Evolutionary conservation across 169 alveolate genomes (phyloP).

Genomic region (Cryptosporidium muris): DNA sequence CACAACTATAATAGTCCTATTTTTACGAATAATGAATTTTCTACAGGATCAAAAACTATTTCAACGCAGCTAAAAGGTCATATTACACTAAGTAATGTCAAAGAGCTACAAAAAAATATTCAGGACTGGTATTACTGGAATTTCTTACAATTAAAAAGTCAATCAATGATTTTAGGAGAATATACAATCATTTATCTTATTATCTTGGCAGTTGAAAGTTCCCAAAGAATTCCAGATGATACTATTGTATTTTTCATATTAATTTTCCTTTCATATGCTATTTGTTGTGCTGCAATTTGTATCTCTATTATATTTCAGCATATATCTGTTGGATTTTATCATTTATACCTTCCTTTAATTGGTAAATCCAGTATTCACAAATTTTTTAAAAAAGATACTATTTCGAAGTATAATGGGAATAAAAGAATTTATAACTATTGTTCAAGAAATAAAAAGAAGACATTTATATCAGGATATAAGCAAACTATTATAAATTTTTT

Average conservation of each 20-base stretch:
- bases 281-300: slow-evolving; percentile 34
- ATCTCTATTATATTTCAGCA: slow-evolving; percentile 40
- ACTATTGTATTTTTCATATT: slow-evolving; percentile 23
- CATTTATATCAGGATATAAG: not conserved
- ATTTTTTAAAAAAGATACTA: not conserved
- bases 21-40: too few relatives aligned
- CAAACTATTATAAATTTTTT: too few relatives aligned
- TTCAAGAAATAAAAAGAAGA: not conserved
- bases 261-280: slow-evolving; percentile 37
- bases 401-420: not conserved
- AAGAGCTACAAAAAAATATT: too few relatives aligned
- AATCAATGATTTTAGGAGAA: slow-evolving; percentile 46
- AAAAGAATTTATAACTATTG: not conserved
- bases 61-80: too few relatives aligned
- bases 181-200: slow-evolving; percentile 39
- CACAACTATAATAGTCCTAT: too few relatives aligned
- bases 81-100: too few relatives aligned
- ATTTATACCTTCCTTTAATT: slow-evolving; percentile 22
- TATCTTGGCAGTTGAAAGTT: slow-evolving; percentile 32
- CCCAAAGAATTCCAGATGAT: slow-evolving; percentile 54
- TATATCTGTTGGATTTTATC: slow-evolving; percentile 12
- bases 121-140: slow-evolving; percentile 38
- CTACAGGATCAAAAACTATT: too few relatives aligned
- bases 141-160: slow-evolving; percentile 19
- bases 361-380: not conserved